Evolutionary conservation across 345 rosid species (phyloP).

Genomic region (Pseudoturritis turrita): DNA sequence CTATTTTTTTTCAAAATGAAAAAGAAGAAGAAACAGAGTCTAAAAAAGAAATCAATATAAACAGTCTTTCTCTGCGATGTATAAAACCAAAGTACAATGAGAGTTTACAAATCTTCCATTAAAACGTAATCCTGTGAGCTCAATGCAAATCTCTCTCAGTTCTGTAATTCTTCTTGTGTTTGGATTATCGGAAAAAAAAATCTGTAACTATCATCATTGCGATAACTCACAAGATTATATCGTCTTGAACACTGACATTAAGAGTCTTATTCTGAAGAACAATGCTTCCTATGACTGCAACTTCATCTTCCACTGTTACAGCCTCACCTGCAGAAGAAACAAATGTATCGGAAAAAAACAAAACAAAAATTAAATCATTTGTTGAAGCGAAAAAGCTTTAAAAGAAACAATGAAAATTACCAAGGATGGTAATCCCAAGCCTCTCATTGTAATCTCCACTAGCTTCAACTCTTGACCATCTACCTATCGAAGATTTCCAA

Average conservation of each 20-base stretch:
- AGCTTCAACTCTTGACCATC: constrained; percentile 83
- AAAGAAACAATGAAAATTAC: constrained; percentile 27
- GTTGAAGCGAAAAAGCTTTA: not conserved
- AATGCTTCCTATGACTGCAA: constrained; percentile 62
- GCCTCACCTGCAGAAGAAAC: constrained; percentile 61
- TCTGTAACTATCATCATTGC: not conserved
- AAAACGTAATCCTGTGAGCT: not conserved
- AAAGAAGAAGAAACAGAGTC: no score
- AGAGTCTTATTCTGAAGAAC: constrained; percentile 74
- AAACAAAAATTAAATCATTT: not conserved
- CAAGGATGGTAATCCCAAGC: constrained; percentile 78
- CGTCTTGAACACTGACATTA: constrained; percentile 60
- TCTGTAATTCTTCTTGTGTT: not conserved
- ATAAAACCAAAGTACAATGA: not conserved
- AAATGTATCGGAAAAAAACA: not conserved
- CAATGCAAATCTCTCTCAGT: not conserved
- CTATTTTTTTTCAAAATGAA: no score
- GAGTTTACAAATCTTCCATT: not conserved
- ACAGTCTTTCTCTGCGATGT: not conserved
- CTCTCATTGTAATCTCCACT: constrained; percentile 66
- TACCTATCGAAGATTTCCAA: constrained; percentile 79
- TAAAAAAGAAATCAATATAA: not conserved
- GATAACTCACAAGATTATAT: constrained; percentile 54
- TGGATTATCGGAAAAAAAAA: not conserved
- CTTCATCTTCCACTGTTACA: constrained; percentile 80